A percentile compares a stretch with the other conserved stretches of the same genome.
phyloP scores from a whole-genome alignment of 2,329 filamentous ascomycete genomes.

The Dichotomopilus funicola region DNA sequence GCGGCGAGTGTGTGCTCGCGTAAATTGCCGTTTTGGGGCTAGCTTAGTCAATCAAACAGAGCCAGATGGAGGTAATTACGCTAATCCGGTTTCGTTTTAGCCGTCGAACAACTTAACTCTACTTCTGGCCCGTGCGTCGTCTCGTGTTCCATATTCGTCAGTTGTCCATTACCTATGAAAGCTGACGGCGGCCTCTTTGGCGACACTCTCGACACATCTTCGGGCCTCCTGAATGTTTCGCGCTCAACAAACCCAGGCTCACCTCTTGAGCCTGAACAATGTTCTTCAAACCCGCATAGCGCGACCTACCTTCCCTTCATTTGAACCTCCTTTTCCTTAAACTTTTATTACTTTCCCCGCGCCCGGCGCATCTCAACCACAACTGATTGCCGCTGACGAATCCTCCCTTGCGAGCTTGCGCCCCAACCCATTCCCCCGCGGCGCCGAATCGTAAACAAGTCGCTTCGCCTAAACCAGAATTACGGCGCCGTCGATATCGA shows the following conservation, averaged over 20 bases:
- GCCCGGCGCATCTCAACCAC: not conserved
- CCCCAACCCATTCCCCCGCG: not conserved
- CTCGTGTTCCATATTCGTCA: slow-evolving; percentile 9
- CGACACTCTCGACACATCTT: not conserved
- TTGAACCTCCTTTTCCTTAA: not conserved
- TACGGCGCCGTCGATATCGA: no score
- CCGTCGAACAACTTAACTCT: not conserved
- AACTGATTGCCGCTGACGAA: not conserved
- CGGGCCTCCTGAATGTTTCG: slow-evolving; percentile 8
- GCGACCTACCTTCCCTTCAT: slow-evolving; percentile 13
- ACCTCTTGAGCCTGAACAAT: slow-evolving; percentile 6
- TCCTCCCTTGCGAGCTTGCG: slow-evolving; percentile 1
- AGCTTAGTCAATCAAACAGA: not conserved
- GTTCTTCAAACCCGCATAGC: not conserved
- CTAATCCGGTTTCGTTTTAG: not conserved
- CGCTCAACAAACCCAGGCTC: slow-evolving; percentile 2
- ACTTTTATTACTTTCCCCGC: not conserved
- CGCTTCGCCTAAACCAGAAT: not conserved
- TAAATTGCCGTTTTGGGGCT: slow-evolving; percentile 19
- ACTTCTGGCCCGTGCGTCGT: slow-evolving; percentile 7
- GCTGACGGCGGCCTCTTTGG: slow-evolving; percentile 6
- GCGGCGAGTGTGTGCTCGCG: slow-evolving; percentile 34
- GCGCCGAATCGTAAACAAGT: not conserved
- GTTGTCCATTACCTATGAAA: not conserved
- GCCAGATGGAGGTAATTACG: not conserved